Conservation (phyloP, 192 early-diverging fungal species). For the Nowakowskiella sp. region DNA sequence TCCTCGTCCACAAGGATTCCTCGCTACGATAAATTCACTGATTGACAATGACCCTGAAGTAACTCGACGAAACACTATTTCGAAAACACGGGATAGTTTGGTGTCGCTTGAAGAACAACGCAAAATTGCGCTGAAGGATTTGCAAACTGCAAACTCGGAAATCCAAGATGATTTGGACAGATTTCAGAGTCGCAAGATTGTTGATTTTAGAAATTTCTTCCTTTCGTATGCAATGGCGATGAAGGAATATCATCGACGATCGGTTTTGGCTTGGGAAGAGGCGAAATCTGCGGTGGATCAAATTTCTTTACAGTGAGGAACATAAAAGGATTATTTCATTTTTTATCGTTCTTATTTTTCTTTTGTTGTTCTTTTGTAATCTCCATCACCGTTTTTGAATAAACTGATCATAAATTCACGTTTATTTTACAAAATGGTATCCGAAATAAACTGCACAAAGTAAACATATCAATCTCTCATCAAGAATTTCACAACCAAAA, state of each 20-base stretch:
- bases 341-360: too few relatives aligned
- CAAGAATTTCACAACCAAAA: too few relatives aligned
- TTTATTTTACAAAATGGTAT: too few relatives aligned
- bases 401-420: too few relatives aligned
- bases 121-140: slow-evolving; percentile 59
- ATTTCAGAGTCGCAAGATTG: slow-evolving; percentile 89
- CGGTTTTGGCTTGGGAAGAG: slow-evolving; percentile 26
- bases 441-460: too few relatives aligned
- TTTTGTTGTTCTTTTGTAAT: too few relatives aligned
- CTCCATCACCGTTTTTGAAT: too few relatives aligned
- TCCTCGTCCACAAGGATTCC: slow-evolving; percentile 1
- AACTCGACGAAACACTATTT: slow-evolving; percentile 81
- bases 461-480: too few relatives aligned
- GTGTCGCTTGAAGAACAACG: slow-evolving; percentile 69
- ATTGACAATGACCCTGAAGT: slow-evolving; percentile 93
- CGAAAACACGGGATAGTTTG: slow-evolving; percentile 76
- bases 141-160: slow-evolving; percentile 68
- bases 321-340: too few relatives aligned
- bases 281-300: neutral
- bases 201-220: slow-evolving; percentile 74
- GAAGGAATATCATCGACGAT: slow-evolving; percentile 21
- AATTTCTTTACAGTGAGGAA: too few relatives aligned
- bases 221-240: slow-evolving; percentile 42
- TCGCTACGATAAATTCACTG: slow-evolving; percentile 77
- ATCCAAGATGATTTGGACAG: slow-evolving; percentile 86